Conservation (phyloP, 2,329 filamentous ascomycete genomes). For the Ophiognomonia clavigignenti-juglandacearum region DNA sequence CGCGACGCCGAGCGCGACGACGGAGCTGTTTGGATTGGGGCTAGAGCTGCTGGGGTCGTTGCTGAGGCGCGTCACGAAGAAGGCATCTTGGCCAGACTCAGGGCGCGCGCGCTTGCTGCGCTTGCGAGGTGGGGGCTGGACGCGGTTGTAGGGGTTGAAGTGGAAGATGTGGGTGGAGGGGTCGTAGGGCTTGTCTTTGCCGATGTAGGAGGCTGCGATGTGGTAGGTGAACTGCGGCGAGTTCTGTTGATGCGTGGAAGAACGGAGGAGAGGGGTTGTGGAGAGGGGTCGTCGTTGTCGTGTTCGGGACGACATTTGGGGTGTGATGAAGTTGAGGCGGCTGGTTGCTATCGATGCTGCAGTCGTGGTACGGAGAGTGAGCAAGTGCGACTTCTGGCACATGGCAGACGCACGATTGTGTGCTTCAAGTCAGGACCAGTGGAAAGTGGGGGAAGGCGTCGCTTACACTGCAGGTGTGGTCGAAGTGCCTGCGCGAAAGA, state of each 20-base stretch:
- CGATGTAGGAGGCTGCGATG: slow-evolving; percentile 70
- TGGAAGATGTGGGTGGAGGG: slow-evolving; percentile 66
- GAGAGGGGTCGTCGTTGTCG: background rate
- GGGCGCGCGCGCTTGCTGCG: slow-evolving; percentile 57
- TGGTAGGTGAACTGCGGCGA: slow-evolving; percentile 54
- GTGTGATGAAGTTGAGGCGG: background rate
- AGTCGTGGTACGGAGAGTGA: background rate
- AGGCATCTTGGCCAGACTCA: slow-evolving; percentile 89
- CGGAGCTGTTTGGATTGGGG: too few relatives aligned
- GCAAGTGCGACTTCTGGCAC: background rate
- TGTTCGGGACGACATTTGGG: background rate
- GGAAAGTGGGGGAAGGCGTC: too few relatives aligned
- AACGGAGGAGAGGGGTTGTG: background rate
- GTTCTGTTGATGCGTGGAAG: slow-evolving; percentile 19
- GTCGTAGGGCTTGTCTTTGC: slow-evolving; percentile 65
- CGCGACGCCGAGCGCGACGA: slow-evolving; percentile 81
- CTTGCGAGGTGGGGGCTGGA: slow-evolving; percentile 46
- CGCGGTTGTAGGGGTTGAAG: slow-evolving; percentile 62
- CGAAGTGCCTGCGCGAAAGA: slow-evolving; percentile 12
- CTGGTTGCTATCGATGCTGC: background rate
- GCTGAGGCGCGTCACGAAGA: slow-evolving; percentile 80
- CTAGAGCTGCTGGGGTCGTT: slow-evolving; percentile 56
- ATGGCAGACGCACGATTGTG: background rate
- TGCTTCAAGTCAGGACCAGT: too few relatives aligned
- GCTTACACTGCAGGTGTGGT: slow-evolving; percentile 17